These are phyloP conservation scores for Haberlea rhodopensis DNA, from an alignment of 257 asterid genomes.

Conservation along the genomic window DNA sequence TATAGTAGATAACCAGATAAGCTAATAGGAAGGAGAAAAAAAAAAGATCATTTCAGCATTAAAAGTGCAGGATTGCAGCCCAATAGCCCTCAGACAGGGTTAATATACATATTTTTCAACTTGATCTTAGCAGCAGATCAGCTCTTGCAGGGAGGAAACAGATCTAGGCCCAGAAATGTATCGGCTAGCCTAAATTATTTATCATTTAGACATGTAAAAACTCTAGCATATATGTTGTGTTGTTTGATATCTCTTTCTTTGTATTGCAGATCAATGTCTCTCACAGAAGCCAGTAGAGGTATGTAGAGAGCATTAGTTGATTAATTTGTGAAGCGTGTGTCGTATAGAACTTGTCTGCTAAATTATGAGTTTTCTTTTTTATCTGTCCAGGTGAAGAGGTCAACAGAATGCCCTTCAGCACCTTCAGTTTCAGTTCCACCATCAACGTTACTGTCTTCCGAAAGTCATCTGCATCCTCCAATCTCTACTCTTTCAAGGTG, in stretches of 20 bases:
- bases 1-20: neutral
- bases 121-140: neutral
- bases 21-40: too few species aligned
- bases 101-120: neutral
- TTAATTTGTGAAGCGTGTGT: conserved; percentile 9
- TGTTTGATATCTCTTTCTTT: neutral
- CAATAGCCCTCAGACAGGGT: neutral
- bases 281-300: conserved; percentile 43
- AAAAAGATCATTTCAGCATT: neutral
- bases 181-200: neutral
- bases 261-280: conserved; percentile 40
- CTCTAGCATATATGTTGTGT: neutral
- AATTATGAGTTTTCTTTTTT: neutral
- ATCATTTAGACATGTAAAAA: neutral
- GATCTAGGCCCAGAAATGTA: neutral
- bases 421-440: conserved; percentile 81
- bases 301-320: conserved; percentile 23
- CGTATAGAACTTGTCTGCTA: conserved; percentile 1
- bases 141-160: neutral
- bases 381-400: conserved; percentile 53
- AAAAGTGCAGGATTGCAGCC: neutral
- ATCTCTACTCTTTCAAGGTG: conserved; percentile 72
- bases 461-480: conserved; percentile 58
- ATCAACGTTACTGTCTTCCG: conserved; percentile 70
- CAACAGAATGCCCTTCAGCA: conserved; percentile 49